phyloP scores from a whole-genome alignment of 345 rosid genomes.

The Tarenaya hassleriana region DNA sequence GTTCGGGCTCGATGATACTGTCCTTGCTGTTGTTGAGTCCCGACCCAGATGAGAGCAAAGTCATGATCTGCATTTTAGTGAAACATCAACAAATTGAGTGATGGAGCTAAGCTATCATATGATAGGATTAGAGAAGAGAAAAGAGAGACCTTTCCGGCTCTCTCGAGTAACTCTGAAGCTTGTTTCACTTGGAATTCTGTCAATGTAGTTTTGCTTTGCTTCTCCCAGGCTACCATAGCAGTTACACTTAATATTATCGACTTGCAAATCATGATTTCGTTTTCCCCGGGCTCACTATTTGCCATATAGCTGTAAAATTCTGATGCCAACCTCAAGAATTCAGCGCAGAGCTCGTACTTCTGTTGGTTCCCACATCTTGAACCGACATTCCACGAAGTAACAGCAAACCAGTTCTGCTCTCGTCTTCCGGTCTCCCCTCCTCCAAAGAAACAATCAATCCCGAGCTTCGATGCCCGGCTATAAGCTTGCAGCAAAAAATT shows the following conservation, averaged over 20 bases:
- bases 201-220: conserved; percentile 43
- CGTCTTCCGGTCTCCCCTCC: conserved; percentile 70
- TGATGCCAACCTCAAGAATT: conserved; percentile 55
- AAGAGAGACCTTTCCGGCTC: conserved; percentile 66
- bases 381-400: conserved; percentile 79
- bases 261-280: conserved; percentile 46
- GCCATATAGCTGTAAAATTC: conserved; percentile 42
- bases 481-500: conserved; percentile 49
- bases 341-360: conserved; percentile 58
- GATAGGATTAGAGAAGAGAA: neutral
- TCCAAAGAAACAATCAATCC: conserved; percentile 64
- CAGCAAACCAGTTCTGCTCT: conserved; percentile 83
- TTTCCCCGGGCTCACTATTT: conserved; percentile 51
- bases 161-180: conserved; percentile 59
- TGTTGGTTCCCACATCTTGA: conserved; percentile 65
- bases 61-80: conserved; percentile 22
- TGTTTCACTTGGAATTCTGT: conserved; percentile 53
- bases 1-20: conserved; percentile 41
- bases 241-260: conserved; percentile 63
- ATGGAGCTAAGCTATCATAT: neutral
- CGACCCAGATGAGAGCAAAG: conserved; percentile 28
- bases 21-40: conserved; percentile 26
- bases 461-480: conserved; percentile 56
- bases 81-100: conserved; percentile 13
- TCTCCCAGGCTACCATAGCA: conserved; percentile 71